Evolutionary conservation across 106 monocot species (phyloP).

Genomic region (Platanthera zijinensis): DNA sequence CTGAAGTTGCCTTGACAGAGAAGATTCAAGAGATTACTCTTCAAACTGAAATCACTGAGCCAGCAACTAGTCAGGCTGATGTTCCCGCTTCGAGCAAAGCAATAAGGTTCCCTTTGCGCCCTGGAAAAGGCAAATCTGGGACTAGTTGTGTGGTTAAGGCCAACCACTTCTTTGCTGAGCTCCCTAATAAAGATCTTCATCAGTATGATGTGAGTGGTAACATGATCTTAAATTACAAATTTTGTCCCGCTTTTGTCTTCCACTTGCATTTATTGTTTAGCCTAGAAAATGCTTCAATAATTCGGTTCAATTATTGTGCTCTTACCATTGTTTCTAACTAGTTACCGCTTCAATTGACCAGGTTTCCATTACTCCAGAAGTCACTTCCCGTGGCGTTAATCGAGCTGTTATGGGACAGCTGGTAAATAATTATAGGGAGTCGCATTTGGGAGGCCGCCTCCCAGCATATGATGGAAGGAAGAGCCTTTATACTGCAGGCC

Average conservation of each 20-base stretch:
- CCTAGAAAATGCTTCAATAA: background rate
- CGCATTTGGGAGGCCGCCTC: slow-evolving; percentile 64
- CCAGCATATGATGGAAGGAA: slow-evolving; percentile 96
- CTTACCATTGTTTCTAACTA: background rate
- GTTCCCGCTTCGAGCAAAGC: slow-evolving; percentile 54
- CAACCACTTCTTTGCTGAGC: slow-evolving; percentile 80
- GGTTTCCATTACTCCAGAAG: slow-evolving; percentile 83
- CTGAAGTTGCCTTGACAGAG: slow-evolving; percentile 18
- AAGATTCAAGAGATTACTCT: slow-evolving; percentile 49
- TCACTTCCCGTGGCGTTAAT: slow-evolving; percentile 69
- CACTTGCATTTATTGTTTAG: background rate
- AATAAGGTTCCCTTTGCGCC: slow-evolving; percentile 67
- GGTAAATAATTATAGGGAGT: slow-evolving; percentile 45
- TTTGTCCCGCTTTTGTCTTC: too few relatives aligned
- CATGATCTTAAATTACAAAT: background rate
- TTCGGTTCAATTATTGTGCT: background rate
- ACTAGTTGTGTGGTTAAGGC: slow-evolving; percentile 67
- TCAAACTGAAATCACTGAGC: slow-evolving; percentile 15
- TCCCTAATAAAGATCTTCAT: slow-evolving; percentile 79
- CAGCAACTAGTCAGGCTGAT: slow-evolving; percentile 22
- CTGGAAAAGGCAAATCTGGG: slow-evolving; percentile 66
- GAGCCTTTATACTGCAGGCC: slow-evolving; percentile 81
- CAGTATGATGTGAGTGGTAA: slow-evolving; percentile 68
- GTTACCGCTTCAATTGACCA: slow-evolving; percentile 13
- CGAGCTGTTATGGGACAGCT: slow-evolving; percentile 76